Percentiles rank a stretch among this genome's conserved stretches.
These are phyloP conservation scores for Leucosporidium yakuticum DNA, from an alignment of 768 basidiomycete species.

Conservation along the genomic window DNA sequence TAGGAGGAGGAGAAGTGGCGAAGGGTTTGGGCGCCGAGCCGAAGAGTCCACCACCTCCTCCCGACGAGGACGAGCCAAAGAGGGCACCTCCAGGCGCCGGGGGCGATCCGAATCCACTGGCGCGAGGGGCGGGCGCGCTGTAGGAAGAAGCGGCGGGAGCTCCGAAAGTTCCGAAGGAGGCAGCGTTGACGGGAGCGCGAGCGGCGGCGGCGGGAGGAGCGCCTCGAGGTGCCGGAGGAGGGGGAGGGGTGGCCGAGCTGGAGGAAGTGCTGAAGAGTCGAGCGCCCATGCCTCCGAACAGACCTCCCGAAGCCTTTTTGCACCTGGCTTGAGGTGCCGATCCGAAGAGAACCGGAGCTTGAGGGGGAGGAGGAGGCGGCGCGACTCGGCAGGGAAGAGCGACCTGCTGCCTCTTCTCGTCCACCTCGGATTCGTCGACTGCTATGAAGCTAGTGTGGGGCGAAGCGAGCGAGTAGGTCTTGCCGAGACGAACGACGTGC, in stretches of 20 bases:
- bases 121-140: no score
- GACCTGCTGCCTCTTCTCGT: not conserved
- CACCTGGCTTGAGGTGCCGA: not conserved
- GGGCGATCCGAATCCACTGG: no score
- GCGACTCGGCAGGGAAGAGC: not conserved
- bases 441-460: constrained; percentile 57
- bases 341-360: constrained; percentile 18
- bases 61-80: no score
- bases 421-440: constrained; percentile 43
- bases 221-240: not conserved
- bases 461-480: constrained; percentile 54
- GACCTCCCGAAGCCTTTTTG: not conserved
- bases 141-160: no score
- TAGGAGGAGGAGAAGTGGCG: no score
- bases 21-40: no score
- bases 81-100: no score
- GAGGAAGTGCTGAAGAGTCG: not conserved
- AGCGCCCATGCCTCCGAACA: not conserved
- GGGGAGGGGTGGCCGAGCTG: not conserved
- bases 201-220: not conserved
- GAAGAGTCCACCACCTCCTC: no score
- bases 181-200: no score
- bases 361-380: not conserved
- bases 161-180: no score
- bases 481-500: constrained; percentile 52